Conservation (phyloP, 2,329 filamentous ascomycete species). For the Pezicula radicicola region DNA sequence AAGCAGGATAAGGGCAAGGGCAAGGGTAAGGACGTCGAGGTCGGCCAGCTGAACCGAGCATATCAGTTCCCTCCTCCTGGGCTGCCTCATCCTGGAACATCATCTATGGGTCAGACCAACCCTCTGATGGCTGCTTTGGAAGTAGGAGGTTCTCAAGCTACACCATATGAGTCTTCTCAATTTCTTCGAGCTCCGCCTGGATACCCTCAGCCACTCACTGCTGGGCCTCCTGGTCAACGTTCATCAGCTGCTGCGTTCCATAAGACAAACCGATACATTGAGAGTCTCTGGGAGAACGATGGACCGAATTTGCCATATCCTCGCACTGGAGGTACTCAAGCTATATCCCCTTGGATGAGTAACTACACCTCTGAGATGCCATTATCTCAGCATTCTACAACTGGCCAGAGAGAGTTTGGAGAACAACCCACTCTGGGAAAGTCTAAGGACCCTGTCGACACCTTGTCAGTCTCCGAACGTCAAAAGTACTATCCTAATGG, state of each 20-base stretch:
- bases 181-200: conserved; percentile 12
- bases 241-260: conserved; percentile 9
- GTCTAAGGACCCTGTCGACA: conserved; percentile 18
- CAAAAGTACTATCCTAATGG: conserved; percentile 26
- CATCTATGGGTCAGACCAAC: conserved; percentile 11
- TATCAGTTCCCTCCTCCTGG: conserved; percentile 23
- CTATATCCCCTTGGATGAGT: too few species aligned
- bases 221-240: conserved; percentile 30
- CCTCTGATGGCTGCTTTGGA: conserved; percentile 14
- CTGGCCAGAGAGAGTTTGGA: neutral
- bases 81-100: conserved; percentile 1
- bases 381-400: neutral
- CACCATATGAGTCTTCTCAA: neutral
- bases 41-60: conserved; percentile 15
- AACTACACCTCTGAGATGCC: neutral
- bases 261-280: conserved; percentile 4
- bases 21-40: neutral
- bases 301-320: too few species aligned
- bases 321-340: neutral
- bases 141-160: neutral
- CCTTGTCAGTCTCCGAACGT: conserved; percentile 16
- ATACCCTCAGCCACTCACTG: conserved; percentile 30
- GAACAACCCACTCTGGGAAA: neutral
- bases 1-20: neutral
- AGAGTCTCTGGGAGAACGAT: conserved; percentile 5